Evolutionary conservation across 371 early-diverging fungal genomes (phyloP).

Genomic region (Gilbertella persicaria): DNA sequence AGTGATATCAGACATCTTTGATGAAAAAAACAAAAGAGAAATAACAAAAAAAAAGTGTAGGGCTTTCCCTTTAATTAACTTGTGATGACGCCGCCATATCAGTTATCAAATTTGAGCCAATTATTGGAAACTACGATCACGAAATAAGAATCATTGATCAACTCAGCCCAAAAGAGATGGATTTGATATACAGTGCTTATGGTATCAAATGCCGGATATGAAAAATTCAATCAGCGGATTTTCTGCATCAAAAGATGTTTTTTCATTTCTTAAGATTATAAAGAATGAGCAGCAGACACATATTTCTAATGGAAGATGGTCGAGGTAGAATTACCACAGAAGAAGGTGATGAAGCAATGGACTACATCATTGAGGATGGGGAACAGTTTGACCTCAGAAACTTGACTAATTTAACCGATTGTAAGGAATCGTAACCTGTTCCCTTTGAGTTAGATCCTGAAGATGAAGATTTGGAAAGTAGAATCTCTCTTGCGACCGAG

Average conservation of each 20-base stretch:
- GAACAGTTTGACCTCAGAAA: conserved; percentile 1
- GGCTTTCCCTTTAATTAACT: conserved; percentile 3
- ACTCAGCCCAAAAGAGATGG: conserved; percentile 4
- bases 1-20: conserved; percentile 63
- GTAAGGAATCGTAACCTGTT: conserved; percentile 5
- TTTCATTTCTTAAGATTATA: no score
- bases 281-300: no score
- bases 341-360: conserved; percentile 10
- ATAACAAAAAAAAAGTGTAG: conserved; percentile 14
- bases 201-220: no score
- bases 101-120: conserved; percentile 6
- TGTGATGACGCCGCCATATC: conserved; percentile 25
- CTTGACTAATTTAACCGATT: conserved; percentile 9
- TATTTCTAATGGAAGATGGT: conserved; percentile 10
- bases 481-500: conserved; percentile 3
- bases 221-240: no score
- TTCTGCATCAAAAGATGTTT: no score
- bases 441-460: conserved; percentile 12
- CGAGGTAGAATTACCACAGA: conserved; percentile 7
- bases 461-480: conserved; percentile 8
- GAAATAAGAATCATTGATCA: conserved; percentile 15
- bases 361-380: conserved; percentile 11
- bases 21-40: conserved; percentile 11
- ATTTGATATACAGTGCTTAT: no score
- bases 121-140: conserved; percentile 13